Conservation (phyloP, 129 eudicot species). For the Erigeron canadensis region DNA sequence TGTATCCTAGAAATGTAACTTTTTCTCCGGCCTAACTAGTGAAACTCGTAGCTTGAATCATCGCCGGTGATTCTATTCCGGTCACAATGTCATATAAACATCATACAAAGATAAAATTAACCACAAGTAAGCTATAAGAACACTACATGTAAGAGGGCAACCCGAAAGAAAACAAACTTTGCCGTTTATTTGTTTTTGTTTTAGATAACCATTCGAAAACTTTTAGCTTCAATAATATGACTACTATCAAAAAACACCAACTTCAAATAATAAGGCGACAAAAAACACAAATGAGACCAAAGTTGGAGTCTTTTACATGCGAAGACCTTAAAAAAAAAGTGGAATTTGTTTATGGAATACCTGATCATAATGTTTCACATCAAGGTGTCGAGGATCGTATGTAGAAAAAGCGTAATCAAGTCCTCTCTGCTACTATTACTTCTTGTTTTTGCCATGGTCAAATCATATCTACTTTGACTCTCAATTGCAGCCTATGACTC, state of each 20-base stretch:
- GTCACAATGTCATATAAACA: slow-evolving; percentile 13
- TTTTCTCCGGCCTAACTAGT: too few species aligned
- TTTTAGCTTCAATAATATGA: neutral
- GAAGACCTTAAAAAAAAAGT: neutral
- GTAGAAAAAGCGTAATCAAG: slow-evolving; percentile 36
- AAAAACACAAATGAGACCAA: neutral
- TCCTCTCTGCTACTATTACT: slow-evolving; percentile 28
- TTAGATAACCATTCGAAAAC: neutral
- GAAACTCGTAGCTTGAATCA: slow-evolving; percentile 28
- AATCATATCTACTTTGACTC: slow-evolving; percentile 26
- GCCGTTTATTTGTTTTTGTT: too few species aligned
- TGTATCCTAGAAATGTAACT: too few species aligned
- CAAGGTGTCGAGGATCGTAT: slow-evolving; percentile 34
- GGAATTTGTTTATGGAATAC: slow-evolving; percentile 30
- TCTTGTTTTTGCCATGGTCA: slow-evolving; percentile 21
- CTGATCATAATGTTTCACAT: slow-evolving; percentile 40
- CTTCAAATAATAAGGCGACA: neutral
- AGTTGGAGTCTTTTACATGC: neutral
- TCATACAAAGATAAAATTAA: neutral
- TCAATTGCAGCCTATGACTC: slow-evolving; percentile 23
- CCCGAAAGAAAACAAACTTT: too few species aligned
- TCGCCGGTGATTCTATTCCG: slow-evolving; percentile 23
- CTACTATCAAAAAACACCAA: neutral
- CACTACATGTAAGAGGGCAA: neutral
- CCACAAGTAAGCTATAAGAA: neutral